Evolutionary conservation across 2,329 filamentous ascomycete species (phyloP).

Genomic region (Pseudocercospora vitis): DNA sequence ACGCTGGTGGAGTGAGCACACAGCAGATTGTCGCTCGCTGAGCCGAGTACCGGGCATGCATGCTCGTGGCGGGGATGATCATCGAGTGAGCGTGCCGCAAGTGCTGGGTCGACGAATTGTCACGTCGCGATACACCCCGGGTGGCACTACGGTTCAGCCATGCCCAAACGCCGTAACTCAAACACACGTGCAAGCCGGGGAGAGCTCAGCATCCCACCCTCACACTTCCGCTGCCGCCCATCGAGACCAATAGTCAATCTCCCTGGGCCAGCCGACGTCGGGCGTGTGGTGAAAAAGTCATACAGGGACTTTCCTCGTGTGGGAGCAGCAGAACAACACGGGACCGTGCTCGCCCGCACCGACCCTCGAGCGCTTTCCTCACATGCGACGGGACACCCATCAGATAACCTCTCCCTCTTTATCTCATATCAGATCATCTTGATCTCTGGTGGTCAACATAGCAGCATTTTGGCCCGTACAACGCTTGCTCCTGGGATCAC

Average conservation of each 20-base stretch:
- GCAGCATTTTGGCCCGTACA: background rate
- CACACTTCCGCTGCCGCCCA: background rate
- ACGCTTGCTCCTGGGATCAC: background rate
- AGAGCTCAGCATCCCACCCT: background rate
- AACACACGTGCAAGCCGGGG: background rate
- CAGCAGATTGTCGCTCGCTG: background rate
- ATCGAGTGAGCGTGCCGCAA: background rate
- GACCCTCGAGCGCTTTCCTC: background rate
- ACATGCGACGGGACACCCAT: background rate
- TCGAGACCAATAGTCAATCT: constrained; percentile 3
- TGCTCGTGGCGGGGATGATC: background rate
- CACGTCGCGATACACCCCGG: background rate
- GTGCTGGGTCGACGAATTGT: background rate
- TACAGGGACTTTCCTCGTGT: constrained; percentile 4
- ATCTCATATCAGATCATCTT: constrained; percentile 22
- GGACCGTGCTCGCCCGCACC: background rate
- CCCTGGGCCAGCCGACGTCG: constrained; percentile 17
- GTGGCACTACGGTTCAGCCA: background rate
- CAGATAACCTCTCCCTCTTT: constrained; percentile 1
- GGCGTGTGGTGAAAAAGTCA: constrained; percentile 4
- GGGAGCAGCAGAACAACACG: background rate
- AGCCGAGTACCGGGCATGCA: background rate
- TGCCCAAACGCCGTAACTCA: background rate
- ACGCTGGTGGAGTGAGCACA: background rate
- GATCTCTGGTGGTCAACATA: background rate